Evolutionary conservation across 306 rosid species (phyloP), one percentile per base, ranked within the genome.

Genomic region (Arachis hypogaea): DNA sequence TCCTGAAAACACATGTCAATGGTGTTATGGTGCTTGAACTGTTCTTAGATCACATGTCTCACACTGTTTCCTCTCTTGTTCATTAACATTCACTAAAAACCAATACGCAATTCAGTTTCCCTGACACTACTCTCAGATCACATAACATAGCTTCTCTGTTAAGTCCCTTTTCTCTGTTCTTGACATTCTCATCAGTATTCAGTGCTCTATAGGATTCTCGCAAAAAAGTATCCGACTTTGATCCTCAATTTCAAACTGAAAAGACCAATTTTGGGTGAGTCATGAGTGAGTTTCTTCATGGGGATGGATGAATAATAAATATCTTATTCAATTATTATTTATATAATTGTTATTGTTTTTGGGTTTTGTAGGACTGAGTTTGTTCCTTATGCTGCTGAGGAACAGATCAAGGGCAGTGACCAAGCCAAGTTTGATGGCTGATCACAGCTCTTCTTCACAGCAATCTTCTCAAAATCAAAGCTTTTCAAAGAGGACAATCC

Each of bases 391-490:
- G 80, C 69, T 94, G 90, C 82, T 89, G 82, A 88, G 96, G 83
- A 85, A 84, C 55, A 82, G 94, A 85, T 87, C 93, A 49, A 89
- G 95, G 80, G 93, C 94, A 69, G 96, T 86, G 89, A 86, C 75
- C 62, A 91, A 91, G 83, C 92, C 94, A 84, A 56, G 85, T 72
- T 69, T 89, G 60, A 91, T 91, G 97, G 94, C 94, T 66, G 97
- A 93, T 85, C 97, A 85, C 63, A 72, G 62, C 63, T 71, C 89
- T 42, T 49, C 54, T 3, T 49, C 54, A 10, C 92, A 89, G 64
- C 75, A n/a, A n/a, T 7, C 85, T 36, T 75, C 93, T 12, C 79
- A 82, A 5, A 74, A 71, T 46, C 84, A 82, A 42, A 86, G 57
- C 51, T 73, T 38, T 52, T 64, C 77, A 33, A 33, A 33, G 16